Percentiles rank a stretch among this genome's conserved stretches.
Evolutionary conservation across 345 rosid species (phyloP).

Genomic region (Rhodomyrtus tomentosa): DNA sequence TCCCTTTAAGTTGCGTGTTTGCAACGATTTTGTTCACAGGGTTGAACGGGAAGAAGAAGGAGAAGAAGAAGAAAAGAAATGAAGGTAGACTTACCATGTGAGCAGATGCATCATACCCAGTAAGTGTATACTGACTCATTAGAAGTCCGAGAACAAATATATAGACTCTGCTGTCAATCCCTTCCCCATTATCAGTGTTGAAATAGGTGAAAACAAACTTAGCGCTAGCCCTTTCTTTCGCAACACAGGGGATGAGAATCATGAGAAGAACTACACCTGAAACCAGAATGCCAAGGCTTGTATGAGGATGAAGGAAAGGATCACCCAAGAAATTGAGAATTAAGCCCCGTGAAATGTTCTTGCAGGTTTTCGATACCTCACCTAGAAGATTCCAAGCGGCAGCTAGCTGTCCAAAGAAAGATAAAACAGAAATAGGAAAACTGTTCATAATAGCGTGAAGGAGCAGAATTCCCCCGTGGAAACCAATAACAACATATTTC

Average conservation of each 20-base stretch:
- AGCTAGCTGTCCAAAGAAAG: constrained; percentile 85
- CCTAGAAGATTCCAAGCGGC: constrained; percentile 92
- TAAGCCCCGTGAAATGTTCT: not conserved
- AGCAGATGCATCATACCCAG: constrained; percentile 94
- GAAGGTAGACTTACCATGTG: constrained; percentile 58
- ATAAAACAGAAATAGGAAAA: constrained; percentile 67
- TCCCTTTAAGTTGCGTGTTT: not conserved
- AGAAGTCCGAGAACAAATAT: constrained; percentile 85
- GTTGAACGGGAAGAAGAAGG: rapidly evolving
- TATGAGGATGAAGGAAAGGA: not conserved
- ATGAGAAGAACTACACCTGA: constrained; percentile 72
- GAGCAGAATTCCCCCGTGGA: constrained; percentile 71
- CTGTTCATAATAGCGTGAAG: constrained; percentile 73
- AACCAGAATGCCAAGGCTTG: constrained; percentile 1
- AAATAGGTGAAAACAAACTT: constrained; percentile 84
- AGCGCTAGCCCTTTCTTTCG: constrained; percentile 72
- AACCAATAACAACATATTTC: constrained; percentile 56
- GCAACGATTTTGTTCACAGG: not conserved
- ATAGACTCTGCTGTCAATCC: constrained; percentile 52
- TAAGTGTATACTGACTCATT: constrained; percentile 90
- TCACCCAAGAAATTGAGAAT: not conserved
- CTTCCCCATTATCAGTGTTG: constrained; percentile 67
- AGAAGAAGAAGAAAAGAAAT: not conserved
- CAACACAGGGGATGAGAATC: constrained; percentile 67
- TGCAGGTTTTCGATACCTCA: constrained; percentile 2